Evolutionary conservation across 2,329 filamentous ascomycete genomes (phyloP).

Genomic region (Furcasterigmium furcatum): DNA sequence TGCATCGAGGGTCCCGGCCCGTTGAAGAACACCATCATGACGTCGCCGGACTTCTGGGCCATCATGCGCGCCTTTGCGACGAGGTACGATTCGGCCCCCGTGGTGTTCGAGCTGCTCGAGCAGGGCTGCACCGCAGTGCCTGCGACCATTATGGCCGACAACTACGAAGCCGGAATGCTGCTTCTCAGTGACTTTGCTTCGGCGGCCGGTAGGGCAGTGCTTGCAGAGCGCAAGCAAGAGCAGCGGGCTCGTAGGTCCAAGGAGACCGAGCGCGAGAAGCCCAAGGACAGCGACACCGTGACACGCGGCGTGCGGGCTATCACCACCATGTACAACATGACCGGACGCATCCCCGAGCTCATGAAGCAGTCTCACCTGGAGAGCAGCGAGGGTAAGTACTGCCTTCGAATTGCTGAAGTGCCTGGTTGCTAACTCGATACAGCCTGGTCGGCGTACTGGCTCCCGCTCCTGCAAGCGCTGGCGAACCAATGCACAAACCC

Average conservation of each 20-base stretch:
- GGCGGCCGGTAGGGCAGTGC: slow-evolving; percentile 69
- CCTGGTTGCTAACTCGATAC: slow-evolving; percentile 6
- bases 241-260: slow-evolving; percentile 28
- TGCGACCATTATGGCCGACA: slow-evolving; percentile 86
- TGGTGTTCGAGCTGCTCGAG: slow-evolving; percentile 86
- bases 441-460: slow-evolving; percentile 98
- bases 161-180: slow-evolving; percentile 84
- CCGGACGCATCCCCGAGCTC: slow-evolving; percentile 74
- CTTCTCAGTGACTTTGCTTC: slow-evolving; percentile 89
- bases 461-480: slow-evolving; percentile 86
- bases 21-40: slow-evolving; percentile 88
- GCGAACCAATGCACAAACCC: slow-evolving; percentile 92
- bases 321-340: slow-evolving; percentile 77
- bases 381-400: slow-evolving; percentile 70
- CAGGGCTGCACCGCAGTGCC: slow-evolving; percentile 70
- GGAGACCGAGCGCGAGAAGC: slow-evolving; percentile 47
- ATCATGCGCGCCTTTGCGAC: slow-evolving; percentile 74
- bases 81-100: slow-evolving; percentile 65
- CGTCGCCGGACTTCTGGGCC: slow-evolving; percentile 95
- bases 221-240: slow-evolving; percentile 67
- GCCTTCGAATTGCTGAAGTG: neutral
- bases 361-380: slow-evolving; percentile 95
- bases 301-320: slow-evolving; percentile 78
- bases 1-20: slow-evolving; percentile 77
- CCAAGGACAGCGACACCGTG: slow-evolving; percentile 66